Evolutionary conservation across 2,329 filamentous ascomycete genomes (phyloP).

Genomic region (Paecilomyces fulvus): DNA sequence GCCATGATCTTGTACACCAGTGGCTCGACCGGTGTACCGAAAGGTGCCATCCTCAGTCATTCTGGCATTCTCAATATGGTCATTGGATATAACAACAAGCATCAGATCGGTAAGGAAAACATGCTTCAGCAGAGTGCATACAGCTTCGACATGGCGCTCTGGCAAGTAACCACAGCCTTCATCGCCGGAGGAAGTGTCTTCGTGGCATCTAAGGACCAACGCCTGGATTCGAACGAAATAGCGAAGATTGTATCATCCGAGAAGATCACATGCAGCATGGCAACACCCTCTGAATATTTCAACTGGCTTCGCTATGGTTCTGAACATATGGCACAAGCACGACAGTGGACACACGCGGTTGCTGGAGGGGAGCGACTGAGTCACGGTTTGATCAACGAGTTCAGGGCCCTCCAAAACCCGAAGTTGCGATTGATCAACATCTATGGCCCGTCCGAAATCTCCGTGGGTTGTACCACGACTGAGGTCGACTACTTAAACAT

Average conservation of each 20-base stretch:
- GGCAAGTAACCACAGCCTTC: constrained; percentile 11
- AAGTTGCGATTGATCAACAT: no score
- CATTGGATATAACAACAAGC: constrained; percentile 6
- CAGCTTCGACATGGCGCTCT: constrained; percentile 7
- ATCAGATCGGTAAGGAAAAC: constrained; percentile 2
- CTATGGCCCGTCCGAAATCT: no score
- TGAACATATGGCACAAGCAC: constrained; percentile 2
- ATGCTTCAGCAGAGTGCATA: constrained; percentile 10
- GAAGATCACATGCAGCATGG: constrained; percentile 11
- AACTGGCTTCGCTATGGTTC: constrained; percentile 9
- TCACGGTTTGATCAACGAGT: no score
- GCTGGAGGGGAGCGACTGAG: constrained; percentile 1
- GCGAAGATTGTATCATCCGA: constrained; percentile 9
- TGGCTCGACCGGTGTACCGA: constrained; percentile 24
- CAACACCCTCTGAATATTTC: constrained; percentile 14
- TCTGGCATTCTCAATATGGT: constrained; percentile 13
- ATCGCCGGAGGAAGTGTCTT: constrained; percentile 9
- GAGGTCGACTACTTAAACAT: constrained; percentile 28
- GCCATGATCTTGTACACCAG: constrained; percentile 19
- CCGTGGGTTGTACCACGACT: no score
- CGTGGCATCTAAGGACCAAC: constrained; percentile 4
- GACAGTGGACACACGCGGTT: constrained; percentile 2
- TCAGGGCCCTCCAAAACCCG: no score
- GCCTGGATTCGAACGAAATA: constrained; percentile 3
- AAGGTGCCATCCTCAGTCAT: constrained; percentile 23